These are phyloP conservation scores for Trichoderma cornu-damae DNA, from an alignment of 2,329 filamentous ascomycete genomes.

Conservation along the genomic window DNA sequence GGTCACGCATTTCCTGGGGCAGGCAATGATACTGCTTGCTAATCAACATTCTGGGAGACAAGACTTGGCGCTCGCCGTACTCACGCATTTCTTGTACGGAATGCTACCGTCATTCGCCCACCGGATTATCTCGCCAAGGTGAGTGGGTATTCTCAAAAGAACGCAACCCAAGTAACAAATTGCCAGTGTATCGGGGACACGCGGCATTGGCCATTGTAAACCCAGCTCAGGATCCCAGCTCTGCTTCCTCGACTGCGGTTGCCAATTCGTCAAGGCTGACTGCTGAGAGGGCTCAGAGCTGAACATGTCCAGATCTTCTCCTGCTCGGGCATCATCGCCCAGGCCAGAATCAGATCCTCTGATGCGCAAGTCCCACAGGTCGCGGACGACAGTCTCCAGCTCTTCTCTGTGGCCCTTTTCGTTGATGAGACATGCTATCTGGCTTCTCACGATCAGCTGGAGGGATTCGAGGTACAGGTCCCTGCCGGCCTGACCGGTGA, in stretches of 20 bases:
- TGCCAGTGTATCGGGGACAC: slow-evolving; percentile 66
- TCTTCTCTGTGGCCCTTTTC: slow-evolving; percentile 62
- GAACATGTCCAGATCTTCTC: slow-evolving; percentile 34
- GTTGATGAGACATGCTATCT: slow-evolving; percentile 67
- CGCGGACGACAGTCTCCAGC: slow-evolving; percentile 71
- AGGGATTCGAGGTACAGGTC: slow-evolving; percentile 78
- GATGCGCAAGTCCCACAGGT: slow-evolving; percentile 75
- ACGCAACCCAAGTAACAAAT: slow-evolving; percentile 76
- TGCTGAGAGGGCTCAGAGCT: slow-evolving; percentile 34
- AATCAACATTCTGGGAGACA: background rate
- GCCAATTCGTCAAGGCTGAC: slow-evolving; percentile 28
- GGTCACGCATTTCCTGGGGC: slow-evolving; percentile 59
- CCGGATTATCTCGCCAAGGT: slow-evolving; percentile 63
- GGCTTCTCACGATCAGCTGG: slow-evolving; percentile 78
- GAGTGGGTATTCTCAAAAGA: slow-evolving; percentile 70
- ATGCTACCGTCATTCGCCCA: slow-evolving; percentile 67
- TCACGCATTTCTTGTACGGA: slow-evolving; percentile 63
- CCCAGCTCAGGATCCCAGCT: slow-evolving; percentile 43
- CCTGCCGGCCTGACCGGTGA: slow-evolving; percentile 62
- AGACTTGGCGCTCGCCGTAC: slow-evolving; percentile 24
- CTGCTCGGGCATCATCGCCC: slow-evolving; percentile 18
- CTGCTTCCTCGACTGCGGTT: slow-evolving; percentile 32
- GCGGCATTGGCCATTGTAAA: slow-evolving; percentile 54
- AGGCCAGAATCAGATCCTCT: slow-evolving; percentile 39
- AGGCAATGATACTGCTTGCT: slow-evolving; percentile 48